These are phyloP conservation scores for Saturnispora serradocipensis DNA, from an alignment of 805 yeast genomes.

Conservation along the genomic window DNA sequence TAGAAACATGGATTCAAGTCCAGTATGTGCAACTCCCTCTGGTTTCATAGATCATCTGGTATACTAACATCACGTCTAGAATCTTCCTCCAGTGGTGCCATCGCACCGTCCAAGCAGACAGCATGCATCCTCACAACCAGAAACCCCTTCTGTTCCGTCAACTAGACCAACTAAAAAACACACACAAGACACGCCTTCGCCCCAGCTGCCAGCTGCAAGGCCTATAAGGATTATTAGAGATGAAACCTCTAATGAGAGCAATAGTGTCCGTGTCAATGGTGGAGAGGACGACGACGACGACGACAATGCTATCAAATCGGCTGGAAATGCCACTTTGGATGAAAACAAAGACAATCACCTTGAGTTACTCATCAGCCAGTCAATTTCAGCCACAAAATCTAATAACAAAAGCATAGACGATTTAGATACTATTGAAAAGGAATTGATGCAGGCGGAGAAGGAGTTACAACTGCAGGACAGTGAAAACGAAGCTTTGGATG, in stretches of 20 bases:
- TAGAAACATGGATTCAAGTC: not conserved
- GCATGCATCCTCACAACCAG: constrained; percentile 8
- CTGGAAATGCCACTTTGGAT: not conserved
- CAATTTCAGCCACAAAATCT: not conserved
- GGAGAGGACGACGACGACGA: not conserved
- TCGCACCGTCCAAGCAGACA: not conserved
- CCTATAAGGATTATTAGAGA: constrained; percentile 4
- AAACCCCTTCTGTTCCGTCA: constrained; percentile 1
- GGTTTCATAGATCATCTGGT: not conserved
- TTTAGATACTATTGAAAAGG: not conserved
- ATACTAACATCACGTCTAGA: not conserved
- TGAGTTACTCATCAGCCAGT: not conserved
- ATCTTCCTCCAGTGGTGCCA: not conserved
- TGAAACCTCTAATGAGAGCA: not conserved
- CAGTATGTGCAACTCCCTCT: not conserved
- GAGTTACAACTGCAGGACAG: not conserved
- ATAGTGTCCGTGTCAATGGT: not conserved
- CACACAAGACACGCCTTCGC: not conserved
- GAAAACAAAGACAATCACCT: not conserved
- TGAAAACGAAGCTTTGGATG: not conserved
- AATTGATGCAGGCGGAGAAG: not conserved
- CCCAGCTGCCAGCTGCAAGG: constrained; percentile 14
- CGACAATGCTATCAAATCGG: not conserved
- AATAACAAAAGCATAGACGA: constrained; percentile 2
- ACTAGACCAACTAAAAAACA: not conserved